phyloP scores from a whole-genome alignment of 345 rosid genomes.

The Brassica carinata region DNA sequence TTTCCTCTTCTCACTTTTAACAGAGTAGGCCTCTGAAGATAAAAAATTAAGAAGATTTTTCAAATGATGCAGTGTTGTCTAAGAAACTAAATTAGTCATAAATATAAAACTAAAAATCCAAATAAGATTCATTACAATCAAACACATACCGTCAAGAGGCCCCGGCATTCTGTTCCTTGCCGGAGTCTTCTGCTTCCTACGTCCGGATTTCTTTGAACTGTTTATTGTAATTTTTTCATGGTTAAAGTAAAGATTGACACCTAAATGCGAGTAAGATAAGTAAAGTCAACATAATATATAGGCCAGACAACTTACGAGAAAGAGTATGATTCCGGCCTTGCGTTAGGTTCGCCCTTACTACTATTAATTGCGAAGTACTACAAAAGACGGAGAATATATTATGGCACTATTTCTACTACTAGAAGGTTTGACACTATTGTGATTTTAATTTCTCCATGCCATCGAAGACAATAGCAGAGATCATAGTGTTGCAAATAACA shows the following conservation, averaged over 20 bases:
- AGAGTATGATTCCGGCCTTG: slow-evolving; percentile 84
- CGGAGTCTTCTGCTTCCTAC: slow-evolving; percentile 54
- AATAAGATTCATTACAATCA: slow-evolving; percentile 6
- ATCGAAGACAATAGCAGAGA: slow-evolving; percentile 4
- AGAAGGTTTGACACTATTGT: neutral
- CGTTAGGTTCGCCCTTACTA: slow-evolving; percentile 75
- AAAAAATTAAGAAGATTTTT: slow-evolving; percentile 7
- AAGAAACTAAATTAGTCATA: slow-evolving; percentile 17
- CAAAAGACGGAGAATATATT: neutral
- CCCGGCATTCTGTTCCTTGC: slow-evolving; percentile 61
- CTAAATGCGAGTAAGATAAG: slow-evolving; percentile 19
- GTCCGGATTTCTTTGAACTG: slow-evolving; percentile 76
- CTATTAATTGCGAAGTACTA: slow-evolving; percentile 41
- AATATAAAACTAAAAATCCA: neutral
- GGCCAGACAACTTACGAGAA: slow-evolving; percentile 57
- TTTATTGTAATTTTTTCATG: slow-evolving; percentile 25
- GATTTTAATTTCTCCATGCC: neutral
- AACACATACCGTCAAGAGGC: slow-evolving; percentile 61
- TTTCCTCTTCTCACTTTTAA: neutral
- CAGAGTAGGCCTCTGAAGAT: neutral
- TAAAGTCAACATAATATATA: slow-evolving; percentile 4
- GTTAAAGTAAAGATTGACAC: slow-evolving; percentile 4
- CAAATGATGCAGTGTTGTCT: slow-evolving; percentile 44
- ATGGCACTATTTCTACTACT: slow-evolving; percentile 27
- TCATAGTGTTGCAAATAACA: slow-evolving; percentile 13